A percentile compares a stretch with the other conserved stretches of the same genome.
Evolutionary conservation across 345 rosid genomes (phyloP).

Genomic region (Citrus trifoliata): DNA sequence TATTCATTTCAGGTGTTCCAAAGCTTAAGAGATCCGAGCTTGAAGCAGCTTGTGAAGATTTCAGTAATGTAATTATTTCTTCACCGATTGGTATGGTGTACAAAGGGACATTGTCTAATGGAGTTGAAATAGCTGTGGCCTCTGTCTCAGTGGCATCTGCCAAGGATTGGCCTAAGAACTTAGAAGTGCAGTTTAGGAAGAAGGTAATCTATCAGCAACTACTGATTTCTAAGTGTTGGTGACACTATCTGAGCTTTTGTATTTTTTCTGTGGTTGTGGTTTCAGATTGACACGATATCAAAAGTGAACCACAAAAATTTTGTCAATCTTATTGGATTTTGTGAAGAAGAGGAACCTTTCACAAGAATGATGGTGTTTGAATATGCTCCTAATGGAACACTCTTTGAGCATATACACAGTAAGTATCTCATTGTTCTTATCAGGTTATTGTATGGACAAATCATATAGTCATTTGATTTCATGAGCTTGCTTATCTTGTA

Average conservation of each 20-base stretch:
- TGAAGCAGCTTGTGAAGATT: slow-evolving; percentile 93
- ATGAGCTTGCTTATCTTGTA: not conserved
- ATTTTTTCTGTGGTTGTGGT: slow-evolving; percentile 11
- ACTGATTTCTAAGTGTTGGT: not conserved
- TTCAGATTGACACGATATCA: slow-evolving; percentile 76
- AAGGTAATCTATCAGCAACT: slow-evolving; percentile 47
- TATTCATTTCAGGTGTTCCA: slow-evolving; percentile 71
- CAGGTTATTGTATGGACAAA: not conserved
- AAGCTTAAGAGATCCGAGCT: slow-evolving; percentile 79
- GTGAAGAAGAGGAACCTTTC: slow-evolving; percentile 82
- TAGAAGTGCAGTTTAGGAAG: slow-evolving; percentile 71
- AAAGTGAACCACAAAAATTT: slow-evolving; percentile 94
- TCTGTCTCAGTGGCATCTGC: slow-evolving; percentile 46
- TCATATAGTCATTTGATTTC: not conserved
- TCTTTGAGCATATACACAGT: slow-evolving; percentile 91
- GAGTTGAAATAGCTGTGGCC: slow-evolving; percentile 88
- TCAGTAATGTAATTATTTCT: slow-evolving; percentile 81
- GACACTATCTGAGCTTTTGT: slow-evolving; percentile 4
- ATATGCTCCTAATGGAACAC: slow-evolving; percentile 93
- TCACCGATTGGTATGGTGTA: slow-evolving; percentile 67
- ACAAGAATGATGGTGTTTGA: slow-evolving; percentile 98
- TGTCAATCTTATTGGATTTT: slow-evolving; percentile 81
- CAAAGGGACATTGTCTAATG: slow-evolving; percentile 90
- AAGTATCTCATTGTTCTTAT: slow-evolving; percentile 20
- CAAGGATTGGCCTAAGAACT: slow-evolving; percentile 64